Evolutionary conservation across 78 protist species (phyloP).

Genomic region (Chrysochromulina parva): DNA sequence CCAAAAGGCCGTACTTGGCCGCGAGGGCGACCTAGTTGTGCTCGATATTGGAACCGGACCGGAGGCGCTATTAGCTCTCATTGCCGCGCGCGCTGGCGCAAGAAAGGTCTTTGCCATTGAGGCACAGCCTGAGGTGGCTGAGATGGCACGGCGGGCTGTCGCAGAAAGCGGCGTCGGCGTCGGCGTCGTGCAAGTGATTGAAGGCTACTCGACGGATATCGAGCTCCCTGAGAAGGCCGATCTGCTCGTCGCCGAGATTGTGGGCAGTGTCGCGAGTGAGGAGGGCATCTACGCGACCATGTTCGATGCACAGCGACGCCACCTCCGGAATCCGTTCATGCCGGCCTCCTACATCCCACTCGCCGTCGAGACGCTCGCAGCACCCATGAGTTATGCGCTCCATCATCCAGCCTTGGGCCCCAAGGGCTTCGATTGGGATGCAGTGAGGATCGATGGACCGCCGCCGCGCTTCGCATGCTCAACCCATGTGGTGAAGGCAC

Average conservation of each 20-base stretch:
- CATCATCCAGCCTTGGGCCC: not conserved
- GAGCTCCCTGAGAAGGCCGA: not conserved
- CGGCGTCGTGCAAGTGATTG: not conserved
- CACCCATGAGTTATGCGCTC: not conserved
- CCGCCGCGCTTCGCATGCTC: no score
- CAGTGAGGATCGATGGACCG: no score
- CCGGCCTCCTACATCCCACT: not conserved
- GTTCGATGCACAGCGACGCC: conserved; percentile 17
- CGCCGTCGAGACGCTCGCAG: not conserved
- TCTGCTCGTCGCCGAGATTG: conserved; percentile 21
- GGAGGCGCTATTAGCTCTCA: conserved; percentile 28
- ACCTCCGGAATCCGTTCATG: not conserved
- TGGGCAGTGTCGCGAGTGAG: conserved; percentile 13
- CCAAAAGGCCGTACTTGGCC: not conserved
- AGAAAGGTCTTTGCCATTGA: conserved; percentile 25
- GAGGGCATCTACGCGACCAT: conserved; percentile 23
- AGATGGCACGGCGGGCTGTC: not conserved
- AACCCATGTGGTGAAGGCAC: no score
- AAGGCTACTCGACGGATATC: conserved; percentile 4
- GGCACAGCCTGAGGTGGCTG: conserved; percentile 11
- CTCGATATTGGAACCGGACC: conserved; percentile 45
- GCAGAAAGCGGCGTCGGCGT: not conserved
- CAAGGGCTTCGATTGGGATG: no score
- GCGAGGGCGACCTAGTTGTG: not conserved
- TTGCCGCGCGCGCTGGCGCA: conserved; percentile 42